A percentile compares a stretch with the other conserved stretches of the same genome.
Conservation (phyloP, 1,284 basidiomycete genomes). For the Quambalaria eucalypti region DNA sequence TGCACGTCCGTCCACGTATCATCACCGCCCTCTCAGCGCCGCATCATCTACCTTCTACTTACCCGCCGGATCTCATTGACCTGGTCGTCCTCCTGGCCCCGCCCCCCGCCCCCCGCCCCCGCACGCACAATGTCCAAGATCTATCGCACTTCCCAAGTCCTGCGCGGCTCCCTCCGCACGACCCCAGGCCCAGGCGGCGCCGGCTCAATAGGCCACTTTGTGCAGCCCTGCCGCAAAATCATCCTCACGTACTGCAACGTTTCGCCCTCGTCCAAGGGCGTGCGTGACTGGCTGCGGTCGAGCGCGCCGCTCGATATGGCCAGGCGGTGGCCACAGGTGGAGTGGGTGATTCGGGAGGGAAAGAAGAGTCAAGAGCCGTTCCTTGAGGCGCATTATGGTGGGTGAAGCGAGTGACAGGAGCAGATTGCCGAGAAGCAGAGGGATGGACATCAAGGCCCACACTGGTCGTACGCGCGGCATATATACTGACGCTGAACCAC, state of each 20-base stretch:
- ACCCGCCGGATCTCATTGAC: too few relatives aligned
- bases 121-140: too few relatives aligned
- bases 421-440: neutral
- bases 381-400: neutral
- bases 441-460: neutral
- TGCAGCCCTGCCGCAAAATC: neutral
- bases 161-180: neutral
- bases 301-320: neutral
- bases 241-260: neutral
- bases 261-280: neutral
- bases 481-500: too few relatives aligned
- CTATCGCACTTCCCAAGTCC: too few relatives aligned
- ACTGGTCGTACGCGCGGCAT: too few relatives aligned
- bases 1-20: too few relatives aligned
- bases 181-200: neutral
- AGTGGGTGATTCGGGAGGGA: conserved; percentile 1
- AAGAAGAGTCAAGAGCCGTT: neutral
- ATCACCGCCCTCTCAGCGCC: too few relatives aligned
- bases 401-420: neutral
- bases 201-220: neutral
- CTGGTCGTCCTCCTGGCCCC: too few relatives aligned
- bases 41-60: too few relatives aligned
- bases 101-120: too few relatives aligned
- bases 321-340: neutral
- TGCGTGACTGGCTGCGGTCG: neutral